These are phyloP conservation scores for Phytopythium delawarense DNA, from an alignment of 352 stramenopile species.

Conservation along the genomic window DNA sequence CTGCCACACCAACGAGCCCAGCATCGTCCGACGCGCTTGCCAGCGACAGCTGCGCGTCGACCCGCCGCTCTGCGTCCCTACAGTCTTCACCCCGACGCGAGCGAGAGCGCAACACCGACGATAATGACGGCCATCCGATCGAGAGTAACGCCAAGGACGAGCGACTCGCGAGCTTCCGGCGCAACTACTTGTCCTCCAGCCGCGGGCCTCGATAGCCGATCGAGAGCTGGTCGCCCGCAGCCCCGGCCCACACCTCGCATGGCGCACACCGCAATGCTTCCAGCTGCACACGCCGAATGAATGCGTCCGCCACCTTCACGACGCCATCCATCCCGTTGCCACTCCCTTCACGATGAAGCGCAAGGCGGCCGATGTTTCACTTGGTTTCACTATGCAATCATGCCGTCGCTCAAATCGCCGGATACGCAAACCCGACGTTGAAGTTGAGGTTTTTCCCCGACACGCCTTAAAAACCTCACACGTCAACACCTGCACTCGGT, in stretches of 20 bases:
- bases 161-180: not conserved
- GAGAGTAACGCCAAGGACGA: not conserved
- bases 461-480: slow-evolving; percentile 8
- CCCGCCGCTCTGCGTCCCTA: not conserved
- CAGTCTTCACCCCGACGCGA: not conserved
- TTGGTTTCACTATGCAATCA: slow-evolving; percentile 3
- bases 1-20: not conserved
- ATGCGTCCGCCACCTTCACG: slow-evolving; percentile 1
- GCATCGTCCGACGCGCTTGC: not conserved
- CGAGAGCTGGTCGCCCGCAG: not conserved
- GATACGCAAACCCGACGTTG: slow-evolving; percentile 17
- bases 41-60: not conserved
- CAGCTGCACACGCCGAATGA: not conserved
- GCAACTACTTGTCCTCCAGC: slow-evolving; percentile 4
- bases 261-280: not conserved
- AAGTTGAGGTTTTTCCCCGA: slow-evolving; percentile 29
- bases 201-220: not conserved
- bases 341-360: not conserved
- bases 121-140: not conserved
- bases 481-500: not conserved
- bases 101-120: not conserved
- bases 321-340: not conserved
- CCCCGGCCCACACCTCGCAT: not conserved
- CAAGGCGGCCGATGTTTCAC: not conserved
- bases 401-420: slow-evolving; percentile 13